These are phyloP conservation scores for Porcisia deanei DNA, from an alignment of 208 protist genomes.

Conservation along the genomic window DNA sequence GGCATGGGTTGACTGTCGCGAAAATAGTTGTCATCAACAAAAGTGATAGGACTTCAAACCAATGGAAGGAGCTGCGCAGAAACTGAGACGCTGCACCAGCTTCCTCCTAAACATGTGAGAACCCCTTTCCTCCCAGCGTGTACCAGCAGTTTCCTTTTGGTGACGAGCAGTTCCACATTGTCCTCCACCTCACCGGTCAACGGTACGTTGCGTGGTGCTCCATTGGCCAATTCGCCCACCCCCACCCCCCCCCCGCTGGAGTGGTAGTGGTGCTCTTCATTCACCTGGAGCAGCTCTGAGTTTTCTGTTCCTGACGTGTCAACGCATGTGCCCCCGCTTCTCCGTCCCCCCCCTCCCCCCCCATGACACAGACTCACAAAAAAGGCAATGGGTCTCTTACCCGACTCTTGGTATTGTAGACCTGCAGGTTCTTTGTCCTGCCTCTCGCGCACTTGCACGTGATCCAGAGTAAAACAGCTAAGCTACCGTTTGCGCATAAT, in stretches of 20 bases:
- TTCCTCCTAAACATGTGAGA: background rate
- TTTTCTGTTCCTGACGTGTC: too few species aligned
- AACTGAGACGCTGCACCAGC: background rate
- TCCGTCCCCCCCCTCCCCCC: background rate
- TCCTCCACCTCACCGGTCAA: too few species aligned
- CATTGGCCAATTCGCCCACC: too few species aligned
- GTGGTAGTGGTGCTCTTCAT: background rate
- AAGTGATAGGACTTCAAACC: too few species aligned
- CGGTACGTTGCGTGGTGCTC: too few species aligned
- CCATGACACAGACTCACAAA: background rate
- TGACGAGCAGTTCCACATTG: too few species aligned
- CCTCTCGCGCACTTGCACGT: background rate
- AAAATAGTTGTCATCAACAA: background rate
- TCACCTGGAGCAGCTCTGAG: too few species aligned
- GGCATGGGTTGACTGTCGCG: background rate
- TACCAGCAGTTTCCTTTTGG: too few species aligned
- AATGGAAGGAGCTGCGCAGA: background rate
- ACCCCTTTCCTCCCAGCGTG: background rate
- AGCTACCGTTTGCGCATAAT: background rate
- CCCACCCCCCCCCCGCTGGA: too few species aligned
- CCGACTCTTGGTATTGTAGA: background rate
- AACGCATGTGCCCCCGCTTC: too few species aligned
- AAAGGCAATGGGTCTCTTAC: background rate
- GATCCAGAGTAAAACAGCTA: too few species aligned
- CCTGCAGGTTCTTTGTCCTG: background rate